Percentiles rank a stretch among this genome's conserved stretches.
phyloP scores from a whole-genome alignment of 768 basidiomycete species.

The Suillus hirtellus region DNA sequence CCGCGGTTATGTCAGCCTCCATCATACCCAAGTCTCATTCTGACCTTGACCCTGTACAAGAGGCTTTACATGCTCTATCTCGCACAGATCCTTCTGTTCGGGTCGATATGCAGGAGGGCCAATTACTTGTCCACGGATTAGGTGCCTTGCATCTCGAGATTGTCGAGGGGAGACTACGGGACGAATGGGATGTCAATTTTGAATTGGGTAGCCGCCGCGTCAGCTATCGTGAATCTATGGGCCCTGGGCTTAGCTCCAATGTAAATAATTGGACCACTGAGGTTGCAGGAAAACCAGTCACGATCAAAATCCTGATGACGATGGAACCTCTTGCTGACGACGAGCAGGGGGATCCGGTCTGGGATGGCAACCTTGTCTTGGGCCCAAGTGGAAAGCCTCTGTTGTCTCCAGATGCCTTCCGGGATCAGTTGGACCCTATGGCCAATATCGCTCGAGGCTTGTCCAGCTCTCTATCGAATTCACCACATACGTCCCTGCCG shows the following conservation, averaged over 20 bases:
- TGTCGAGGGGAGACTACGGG: slow-evolving; percentile 72
- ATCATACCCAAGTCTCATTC: slow-evolving; percentile 79
- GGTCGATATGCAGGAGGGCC: slow-evolving; percentile 77
- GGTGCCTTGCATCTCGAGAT: slow-evolving; percentile 90
- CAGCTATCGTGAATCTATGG: slow-evolving; percentile 72
- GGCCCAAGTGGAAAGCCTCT: slow-evolving; percentile 52
- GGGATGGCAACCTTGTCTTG: slow-evolving; percentile 78
- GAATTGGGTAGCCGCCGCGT: slow-evolving; percentile 78
- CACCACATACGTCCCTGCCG: slow-evolving; percentile 74
- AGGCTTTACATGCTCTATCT: slow-evolving; percentile 66
- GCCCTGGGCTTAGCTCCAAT: slow-evolving; percentile 29
- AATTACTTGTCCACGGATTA: slow-evolving; percentile 80
- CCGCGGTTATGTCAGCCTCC: slow-evolving; percentile 84
- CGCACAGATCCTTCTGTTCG: slow-evolving; percentile 93
- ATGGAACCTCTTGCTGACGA: slow-evolving; percentile 53
- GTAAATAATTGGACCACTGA: slow-evolving; percentile 61
- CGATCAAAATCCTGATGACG: slow-evolving; percentile 53
- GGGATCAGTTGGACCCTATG: slow-evolving; percentile 44
- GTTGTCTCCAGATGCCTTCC: slow-evolving; percentile 49
- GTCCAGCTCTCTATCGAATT: slow-evolving; percentile 69
- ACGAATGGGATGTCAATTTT: slow-evolving; percentile 79
- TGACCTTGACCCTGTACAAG: slow-evolving; percentile 75
- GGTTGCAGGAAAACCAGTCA: slow-evolving; percentile 54
- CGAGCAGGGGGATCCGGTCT: slow-evolving; percentile 65
- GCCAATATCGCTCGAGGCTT: slow-evolving; percentile 68